Evolutionary conservation across 2,329 filamentous ascomycete species (phyloP).

Genomic region (Aspergillus sp.): DNA sequence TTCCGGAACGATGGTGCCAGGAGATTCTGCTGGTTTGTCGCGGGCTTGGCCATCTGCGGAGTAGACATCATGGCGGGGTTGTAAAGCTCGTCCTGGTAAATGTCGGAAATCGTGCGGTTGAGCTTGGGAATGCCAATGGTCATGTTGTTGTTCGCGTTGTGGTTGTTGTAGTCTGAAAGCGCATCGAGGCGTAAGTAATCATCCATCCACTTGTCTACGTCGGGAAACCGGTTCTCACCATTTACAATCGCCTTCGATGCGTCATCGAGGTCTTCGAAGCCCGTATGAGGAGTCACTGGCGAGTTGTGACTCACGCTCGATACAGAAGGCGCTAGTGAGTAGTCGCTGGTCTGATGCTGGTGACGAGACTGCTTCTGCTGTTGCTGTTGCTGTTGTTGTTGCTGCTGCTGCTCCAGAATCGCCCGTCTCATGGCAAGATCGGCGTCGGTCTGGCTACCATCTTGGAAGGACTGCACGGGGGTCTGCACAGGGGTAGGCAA

Average conservation of each 20-base stretch:
- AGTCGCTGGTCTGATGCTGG: constrained; percentile 47
- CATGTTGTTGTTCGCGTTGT: constrained; percentile 38
- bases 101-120: constrained; percentile 81
- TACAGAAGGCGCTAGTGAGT: constrained; percentile 59
- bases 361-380: constrained; percentile 41
- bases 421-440: constrained; percentile 63
- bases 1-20: constrained; percentile 59
- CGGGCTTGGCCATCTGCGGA: constrained; percentile 38
- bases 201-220: constrained; percentile 54
- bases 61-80: constrained; percentile 52
- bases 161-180: constrained; percentile 58
- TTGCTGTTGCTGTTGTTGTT: constrained; percentile 27
- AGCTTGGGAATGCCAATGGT: constrained; percentile 68
- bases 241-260: constrained; percentile 51
- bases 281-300: constrained; percentile 62
- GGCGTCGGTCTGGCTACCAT: constrained; percentile 49
- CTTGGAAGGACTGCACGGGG: constrained; percentile 52
- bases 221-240: constrained; percentile 55
- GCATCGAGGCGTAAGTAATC: constrained; percentile 67
- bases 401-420: constrained; percentile 51
- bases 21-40: constrained; percentile 33
- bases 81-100: constrained; percentile 82
- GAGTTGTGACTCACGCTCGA: constrained; percentile 64
- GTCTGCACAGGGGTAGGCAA: constrained; percentile 59
- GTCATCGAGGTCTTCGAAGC: constrained; percentile 57